Percentiles rank a stretch among this genome's conserved stretches.
These are phyloP conservation scores for Inga leiocalycina DNA, from an alignment of 306 rosid genomes.

Conservation along the genomic window DNA sequence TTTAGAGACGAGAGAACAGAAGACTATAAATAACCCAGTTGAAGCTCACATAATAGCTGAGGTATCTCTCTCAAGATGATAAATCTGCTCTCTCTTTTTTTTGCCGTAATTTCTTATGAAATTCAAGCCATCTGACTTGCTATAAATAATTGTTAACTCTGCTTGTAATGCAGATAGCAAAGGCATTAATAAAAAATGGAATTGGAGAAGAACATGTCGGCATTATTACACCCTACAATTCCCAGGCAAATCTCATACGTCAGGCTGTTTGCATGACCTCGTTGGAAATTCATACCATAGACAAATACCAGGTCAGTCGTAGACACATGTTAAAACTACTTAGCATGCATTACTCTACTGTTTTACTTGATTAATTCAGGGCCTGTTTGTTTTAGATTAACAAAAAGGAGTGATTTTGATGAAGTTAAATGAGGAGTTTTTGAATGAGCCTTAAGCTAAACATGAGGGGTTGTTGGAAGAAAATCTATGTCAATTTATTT, in stretches of 20 bases:
- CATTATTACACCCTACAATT: conserved; percentile 90
- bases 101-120: neutral
- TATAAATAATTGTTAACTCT: conserved; percentile 19
- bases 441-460: neutral
- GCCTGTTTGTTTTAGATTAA: neutral
- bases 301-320: conserved; percentile 82
- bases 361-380: neutral
- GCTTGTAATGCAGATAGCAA: conserved; percentile 56
- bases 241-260: conserved; percentile 86
- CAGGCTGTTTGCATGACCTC: conserved; percentile 51
- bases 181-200: conserved; percentile 70
- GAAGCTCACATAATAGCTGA: conserved; percentile 79
- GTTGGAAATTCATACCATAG: conserved; percentile 94
- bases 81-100: neutral
- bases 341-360: neutral
- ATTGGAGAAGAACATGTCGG: conserved; percentile 74
- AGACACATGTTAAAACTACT: neutral
- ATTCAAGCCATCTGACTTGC: conserved; percentile 22
- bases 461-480: neutral
- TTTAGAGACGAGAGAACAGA: conserved; percentile 77
- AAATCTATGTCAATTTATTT: neutral
- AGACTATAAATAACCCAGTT: conserved; percentile 67
- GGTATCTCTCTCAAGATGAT: conserved; percentile 51
- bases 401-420: neutral
- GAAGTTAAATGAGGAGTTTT: neutral